phyloP scores from a whole-genome alignment of 1,139 yeast species.

The Pichia sp. region DNA sequence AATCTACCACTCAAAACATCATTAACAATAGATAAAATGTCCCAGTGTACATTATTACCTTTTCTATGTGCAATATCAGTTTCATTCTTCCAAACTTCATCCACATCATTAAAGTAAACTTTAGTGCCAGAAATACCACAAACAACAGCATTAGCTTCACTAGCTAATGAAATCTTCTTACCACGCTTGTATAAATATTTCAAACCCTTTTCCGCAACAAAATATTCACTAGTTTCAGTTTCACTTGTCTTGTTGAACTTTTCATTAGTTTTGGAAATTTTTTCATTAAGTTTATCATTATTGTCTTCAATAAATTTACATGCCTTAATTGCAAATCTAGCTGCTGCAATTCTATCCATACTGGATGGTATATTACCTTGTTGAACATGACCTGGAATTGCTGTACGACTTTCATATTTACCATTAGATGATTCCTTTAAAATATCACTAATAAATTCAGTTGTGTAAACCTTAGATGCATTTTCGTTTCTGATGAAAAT shows the following conservation, averaged over 20 bases:
- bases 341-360: slow-evolving; percentile 67
- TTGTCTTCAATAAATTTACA: slow-evolving; percentile 58
- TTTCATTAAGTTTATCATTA: slow-evolving; percentile 20
- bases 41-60: slow-evolving; percentile 66
- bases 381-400: slow-evolving; percentile 79
- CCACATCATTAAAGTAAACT: slow-evolving; percentile 49
- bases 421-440: slow-evolving; percentile 61
- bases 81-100: slow-evolving; percentile 49
- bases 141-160: slow-evolving; percentile 46
- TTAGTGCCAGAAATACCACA: slow-evolving; percentile 65
- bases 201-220: slow-evolving; percentile 30
- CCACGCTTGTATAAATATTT: slow-evolving; percentile 24
- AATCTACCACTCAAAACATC: slow-evolving; percentile 67
- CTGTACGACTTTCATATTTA: slow-evolving; percentile 67
- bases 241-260: slow-evolving; percentile 10
- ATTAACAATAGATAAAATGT: slow-evolving; percentile 47
- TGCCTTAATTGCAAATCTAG: slow-evolving; percentile 63
- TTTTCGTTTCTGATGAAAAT: slow-evolving; percentile 62
- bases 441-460: slow-evolving; percentile 62
- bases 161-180: slow-evolving; percentile 27
- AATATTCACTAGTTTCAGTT: slow-evolving; percentile 27
- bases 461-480: slow-evolving; percentile 61
- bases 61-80: slow-evolving; percentile 58
- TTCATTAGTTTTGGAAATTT: slow-evolving; percentile 17
- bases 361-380: slow-evolving; percentile 79